Base-by-base conservation (phyloP, 1,139 yeast genomes). In the Hyphopichia fennica region DNA sequence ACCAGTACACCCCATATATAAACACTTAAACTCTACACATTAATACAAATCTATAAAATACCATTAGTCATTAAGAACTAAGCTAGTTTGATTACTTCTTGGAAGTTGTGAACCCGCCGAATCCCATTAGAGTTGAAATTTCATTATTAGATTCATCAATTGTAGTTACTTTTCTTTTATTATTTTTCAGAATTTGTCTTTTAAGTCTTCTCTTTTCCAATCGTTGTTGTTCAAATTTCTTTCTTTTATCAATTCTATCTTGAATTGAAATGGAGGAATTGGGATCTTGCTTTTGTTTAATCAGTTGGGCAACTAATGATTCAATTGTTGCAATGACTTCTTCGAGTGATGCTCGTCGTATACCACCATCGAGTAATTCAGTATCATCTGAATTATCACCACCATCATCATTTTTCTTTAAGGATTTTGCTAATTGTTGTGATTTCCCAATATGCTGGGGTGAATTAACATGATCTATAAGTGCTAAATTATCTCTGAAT, bases 401-500 rank as follows among this genome's bases (percentile, higher is more conserved):
- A 17, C 19, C 20, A 28, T 18, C 34, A 17, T 19, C 15, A 32
- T 35, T 4, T 19, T 5, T 14, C 25, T 28, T 7, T 45, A 44
- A 14, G 7, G 13, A 8, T 14, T 18, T 25, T 10, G 35, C 31
- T 8, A 53, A 30, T 17, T 43, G 45, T 20, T 45, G 52, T 2
- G 63, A 66, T 39, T 59, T 68, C 11, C 52, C 47, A 1, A 66
- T 59, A 62, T 84, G 93, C 39, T 73, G 79, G 5, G 82, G 83
- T 29, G 90, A 82, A 55, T 88, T 89, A 54, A 89, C 69, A 64
- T 91, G 98, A 56, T 90, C 95, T 5, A 89, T 74, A 57, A 83
- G 83, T 45, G 89, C 85, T 53, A 89, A 67, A 43, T 86, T 85
- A 60, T 91, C 97, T 55, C 88, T 79, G 63, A 80, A 90, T 2